These are phyloP conservation scores for Diaporthe eres DNA, from an alignment of 2,329 filamentous ascomycete species.

Conservation along the genomic window DNA sequence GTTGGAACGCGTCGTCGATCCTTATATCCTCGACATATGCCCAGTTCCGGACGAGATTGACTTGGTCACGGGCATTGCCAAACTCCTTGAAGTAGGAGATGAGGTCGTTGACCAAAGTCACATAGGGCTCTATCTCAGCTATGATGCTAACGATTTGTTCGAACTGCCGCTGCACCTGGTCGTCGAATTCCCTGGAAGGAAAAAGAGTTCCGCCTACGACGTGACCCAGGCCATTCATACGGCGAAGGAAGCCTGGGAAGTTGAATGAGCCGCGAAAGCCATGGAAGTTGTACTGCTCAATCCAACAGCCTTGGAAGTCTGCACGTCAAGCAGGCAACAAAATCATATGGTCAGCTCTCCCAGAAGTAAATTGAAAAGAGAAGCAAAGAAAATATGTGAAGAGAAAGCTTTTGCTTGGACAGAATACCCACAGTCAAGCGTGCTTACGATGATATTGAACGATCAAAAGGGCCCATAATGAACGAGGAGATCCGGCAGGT, in stretches of 20 bases:
- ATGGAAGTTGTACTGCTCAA: background rate
- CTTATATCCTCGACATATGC: background rate
- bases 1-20: background rate
- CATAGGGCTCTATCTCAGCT: background rate
- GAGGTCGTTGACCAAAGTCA: background rate
- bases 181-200: background rate
- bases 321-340: background rate
- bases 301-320: background rate
- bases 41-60: conserved; percentile 3
- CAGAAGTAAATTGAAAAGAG: background rate
- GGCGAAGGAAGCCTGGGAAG: conserved; percentile 5
- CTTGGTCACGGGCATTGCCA: background rate
- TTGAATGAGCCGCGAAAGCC: background rate
- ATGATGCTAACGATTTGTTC: background rate
- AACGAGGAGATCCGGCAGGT: background rate
- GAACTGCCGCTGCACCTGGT: background rate
- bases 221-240: background rate
- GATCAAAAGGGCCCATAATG: background rate
- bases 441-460: background rate
- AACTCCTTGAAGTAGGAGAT: conserved; percentile 1
- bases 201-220: background rate
- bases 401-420: background rate
- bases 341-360: background rate
- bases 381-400: background rate
- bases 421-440: background rate